Conservation (phyloP, 2,329 filamentous ascomycete genomes). For the Colletotrichum lindemuthianum region DNA sequence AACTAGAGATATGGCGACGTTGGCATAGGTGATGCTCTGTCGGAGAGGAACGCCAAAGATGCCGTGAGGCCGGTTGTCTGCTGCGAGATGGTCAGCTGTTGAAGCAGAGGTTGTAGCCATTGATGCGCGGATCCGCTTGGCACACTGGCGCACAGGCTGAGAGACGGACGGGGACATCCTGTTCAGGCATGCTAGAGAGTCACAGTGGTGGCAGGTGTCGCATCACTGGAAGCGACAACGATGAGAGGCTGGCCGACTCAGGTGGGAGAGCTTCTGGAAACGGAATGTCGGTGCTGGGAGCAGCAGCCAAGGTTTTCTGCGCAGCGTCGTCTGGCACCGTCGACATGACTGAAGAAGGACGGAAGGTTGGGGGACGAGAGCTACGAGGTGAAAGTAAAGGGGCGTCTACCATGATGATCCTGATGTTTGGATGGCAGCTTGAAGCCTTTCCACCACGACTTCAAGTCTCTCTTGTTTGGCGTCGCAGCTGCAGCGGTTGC, state of each 20-base stretch:
- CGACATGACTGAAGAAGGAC: slow-evolving; percentile 34
- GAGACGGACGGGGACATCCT: slow-evolving; percentile 31
- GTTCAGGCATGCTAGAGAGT: slow-evolving; percentile 14
- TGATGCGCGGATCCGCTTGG: slow-evolving; percentile 27
- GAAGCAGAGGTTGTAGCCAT: slow-evolving; percentile 32
- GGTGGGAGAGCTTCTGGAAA: slow-evolving; percentile 32
- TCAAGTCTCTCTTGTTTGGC: slow-evolving; percentile 86
- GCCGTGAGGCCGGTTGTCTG: slow-evolving; percentile 68
- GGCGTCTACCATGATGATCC: slow-evolving; percentile 65
- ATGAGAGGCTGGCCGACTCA: slow-evolving; percentile 2
- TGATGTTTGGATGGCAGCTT: slow-evolving; percentile 73
- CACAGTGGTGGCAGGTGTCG: slow-evolving; percentile 19
- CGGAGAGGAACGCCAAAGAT: slow-evolving; percentile 96
- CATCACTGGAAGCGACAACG: slow-evolving; percentile 36
- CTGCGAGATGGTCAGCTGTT: slow-evolving; percentile 36
- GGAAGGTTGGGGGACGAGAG: slow-evolving; percentile 11
- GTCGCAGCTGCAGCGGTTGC: slow-evolving; percentile 62
- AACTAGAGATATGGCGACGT: slow-evolving; percentile 95
- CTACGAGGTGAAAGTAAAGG: slow-evolving; percentile 38
- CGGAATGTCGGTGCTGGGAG: slow-evolving; percentile 22
- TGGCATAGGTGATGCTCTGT: slow-evolving; percentile 95
- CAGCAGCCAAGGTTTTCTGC: slow-evolving; percentile 22
- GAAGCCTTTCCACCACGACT: slow-evolving; percentile 98
- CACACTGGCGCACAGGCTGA: slow-evolving; percentile 32
- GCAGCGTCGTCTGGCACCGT: slow-evolving; percentile 18